phyloP scores from a whole-genome alignment of 371 early-diverging fungal genomes.

The Racocetra persica region DNA sequence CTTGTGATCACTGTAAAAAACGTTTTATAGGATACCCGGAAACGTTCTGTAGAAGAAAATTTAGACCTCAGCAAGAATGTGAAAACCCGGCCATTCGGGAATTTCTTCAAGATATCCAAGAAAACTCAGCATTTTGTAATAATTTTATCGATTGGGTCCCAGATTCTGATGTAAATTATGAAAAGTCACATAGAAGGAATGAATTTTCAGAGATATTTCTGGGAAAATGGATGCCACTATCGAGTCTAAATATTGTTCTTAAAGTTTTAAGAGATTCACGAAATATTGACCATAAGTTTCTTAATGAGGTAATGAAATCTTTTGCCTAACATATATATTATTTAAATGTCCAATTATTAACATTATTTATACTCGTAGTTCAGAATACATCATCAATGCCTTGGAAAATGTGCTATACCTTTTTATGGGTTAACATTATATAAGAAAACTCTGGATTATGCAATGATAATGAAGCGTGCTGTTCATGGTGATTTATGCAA shows the following conservation, averaged over 20 bases:
- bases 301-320: background rate
- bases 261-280: background rate
- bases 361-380: background rate
- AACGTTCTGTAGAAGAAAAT: too few species aligned
- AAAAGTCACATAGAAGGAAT: background rate
- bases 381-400: constrained; percentile 8
- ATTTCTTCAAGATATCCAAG: constrained; percentile 11
- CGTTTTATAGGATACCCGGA: too few species aligned
- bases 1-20: too few species aligned
- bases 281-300: too few species aligned
- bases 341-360: too few species aligned
- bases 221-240: background rate
- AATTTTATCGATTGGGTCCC: constrained; percentile 22
- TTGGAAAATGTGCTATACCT: background rate
- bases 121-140: background rate
- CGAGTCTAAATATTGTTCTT: background rate
- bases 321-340: too few species aligned
- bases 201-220: constrained; percentile 11
- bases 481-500: constrained; percentile 13
- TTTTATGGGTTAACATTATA: background rate
- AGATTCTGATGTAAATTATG: background rate
- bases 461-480: background rate
- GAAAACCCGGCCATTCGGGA: too few species aligned
- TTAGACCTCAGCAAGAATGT: too few species aligned
- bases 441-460: background rate